These are phyloP conservation scores for Plasmodium inui DNA, from an alignment of 169 alveolate genomes.

Conservation along the genomic window DNA sequence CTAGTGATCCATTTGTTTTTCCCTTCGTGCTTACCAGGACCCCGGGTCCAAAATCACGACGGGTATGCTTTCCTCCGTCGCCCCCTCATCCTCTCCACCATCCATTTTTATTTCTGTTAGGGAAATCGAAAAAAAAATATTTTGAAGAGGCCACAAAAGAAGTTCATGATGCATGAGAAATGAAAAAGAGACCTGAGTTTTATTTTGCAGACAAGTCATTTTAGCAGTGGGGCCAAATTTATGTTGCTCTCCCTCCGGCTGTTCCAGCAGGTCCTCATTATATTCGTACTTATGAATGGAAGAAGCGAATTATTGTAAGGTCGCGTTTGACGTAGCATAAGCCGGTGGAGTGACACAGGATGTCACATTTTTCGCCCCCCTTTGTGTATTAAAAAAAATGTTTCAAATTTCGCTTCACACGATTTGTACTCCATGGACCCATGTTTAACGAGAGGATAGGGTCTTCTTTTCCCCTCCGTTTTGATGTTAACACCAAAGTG, in stretches of 20 bases:
- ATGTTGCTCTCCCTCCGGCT: not conserved
- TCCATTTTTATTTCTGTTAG: conserved; percentile 29
- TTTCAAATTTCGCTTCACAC: not conserved
- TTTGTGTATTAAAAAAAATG: not conserved
- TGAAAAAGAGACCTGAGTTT: not conserved
- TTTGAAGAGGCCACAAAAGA: not conserved
- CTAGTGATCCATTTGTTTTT: conserved; percentile 6
- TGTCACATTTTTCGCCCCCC: not conserved
- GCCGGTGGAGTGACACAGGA: not conserved
- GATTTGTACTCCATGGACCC: not conserved
- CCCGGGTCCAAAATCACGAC: conserved; percentile 72
- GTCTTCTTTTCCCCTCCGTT: not conserved
- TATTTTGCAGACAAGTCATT: conserved; percentile 1
- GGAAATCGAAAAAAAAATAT: not conserved
- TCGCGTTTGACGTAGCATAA: not conserved
- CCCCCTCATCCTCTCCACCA: conserved; percentile 17
- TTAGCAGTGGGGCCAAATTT: not conserved
- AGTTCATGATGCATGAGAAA: not conserved
- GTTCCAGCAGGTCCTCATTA: not conserved
- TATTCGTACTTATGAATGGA: not conserved
- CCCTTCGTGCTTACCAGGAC: conserved; percentile 32
- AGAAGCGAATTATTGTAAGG: not conserved
- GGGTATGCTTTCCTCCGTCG: conserved; percentile 22
- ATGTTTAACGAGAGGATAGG: not conserved
- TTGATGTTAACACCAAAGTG: not conserved